Evolutionary conservation across 1,284 basidiomycete species (phyloP), one percentile per base, ranked within the genome.

Genomic region (Cryptococcus sp.): DNA sequence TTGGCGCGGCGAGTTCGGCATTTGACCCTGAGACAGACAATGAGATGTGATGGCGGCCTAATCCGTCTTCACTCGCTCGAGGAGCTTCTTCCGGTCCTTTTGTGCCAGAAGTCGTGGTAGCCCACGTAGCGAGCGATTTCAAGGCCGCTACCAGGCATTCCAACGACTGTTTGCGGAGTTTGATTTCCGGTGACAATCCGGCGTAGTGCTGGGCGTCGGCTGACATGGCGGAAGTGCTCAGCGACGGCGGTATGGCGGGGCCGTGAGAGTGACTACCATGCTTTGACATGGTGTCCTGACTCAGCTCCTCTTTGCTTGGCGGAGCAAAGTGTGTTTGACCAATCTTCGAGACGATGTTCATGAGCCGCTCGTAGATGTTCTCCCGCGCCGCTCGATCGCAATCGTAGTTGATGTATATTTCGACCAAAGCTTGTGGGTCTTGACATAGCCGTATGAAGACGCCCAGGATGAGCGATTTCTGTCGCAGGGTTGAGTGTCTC

Each of bases 371-470:
- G 76, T 97, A 98, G 58, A 97, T 94, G 78, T 98, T 97, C 72
- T 95, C 94, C 7, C 85, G 84, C 5, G 93, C 91, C 55, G 91
- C 87, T 63, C 91, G 86, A 73, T 97, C 94, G 73, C 94, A 98
- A 71, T 98, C 94, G 73, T 98, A 97, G 78, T 98, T 98, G 77
- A 98, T 86, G 79, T 97, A 98, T 57, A 97, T 87, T 76, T 98
- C 94, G 23, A 98, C 94, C 17, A 98, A 82, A 7, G 93, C 93
- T 76, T 97, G 94, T 1, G 94, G 93, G 70, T 97, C 93, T 75
- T 94, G 89, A 71, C 90, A 93, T 16, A 98, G 81, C 49, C 90
- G 85, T 27, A 89, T 88, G 54, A 94, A 79, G 84, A 94, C 91
- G 45, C 85, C 87, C 51, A 97, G 83, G 56, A 97, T 89, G 51